phyloP scores from a whole-genome alignment of 768 basidiomycete genomes.

The Mycena pura region DNA sequence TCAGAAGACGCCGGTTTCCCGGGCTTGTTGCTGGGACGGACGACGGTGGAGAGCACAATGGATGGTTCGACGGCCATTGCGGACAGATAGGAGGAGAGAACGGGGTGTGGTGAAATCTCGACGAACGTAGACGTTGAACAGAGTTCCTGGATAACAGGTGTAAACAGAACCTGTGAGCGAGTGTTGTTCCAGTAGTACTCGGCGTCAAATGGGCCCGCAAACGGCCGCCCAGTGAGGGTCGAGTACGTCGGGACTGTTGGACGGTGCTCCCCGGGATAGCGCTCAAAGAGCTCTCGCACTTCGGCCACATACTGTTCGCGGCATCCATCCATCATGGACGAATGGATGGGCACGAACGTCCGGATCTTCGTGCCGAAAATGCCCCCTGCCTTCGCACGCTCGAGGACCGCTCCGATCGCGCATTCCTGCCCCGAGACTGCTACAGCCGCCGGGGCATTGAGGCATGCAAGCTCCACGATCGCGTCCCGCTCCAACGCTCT shows the following conservation, averaged over 20 bases:
- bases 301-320: conserved; percentile 33
- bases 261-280: conserved; percentile 33
- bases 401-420: conserved; percentile 39
- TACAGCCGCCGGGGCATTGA: conserved; percentile 46
- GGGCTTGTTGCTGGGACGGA: too few species aligned
- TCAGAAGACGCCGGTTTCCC: conserved; percentile 30
- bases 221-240: conserved; percentile 38
- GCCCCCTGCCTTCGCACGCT: conserved; percentile 33
- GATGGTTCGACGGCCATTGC: conserved; percentile 8
- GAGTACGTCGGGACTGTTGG: conserved; percentile 46
- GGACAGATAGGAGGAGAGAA: conserved; percentile 35
- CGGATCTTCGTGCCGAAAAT: conserved; percentile 44
- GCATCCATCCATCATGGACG: conserved; percentile 46
- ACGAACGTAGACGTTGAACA: conserved; percentile 29
- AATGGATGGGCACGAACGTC: conserved; percentile 49
- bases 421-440: conserved; percentile 43
- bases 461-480: conserved; percentile 48
- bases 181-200: conserved; percentile 44
- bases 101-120: conserved; percentile 43
- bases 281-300: conserved; percentile 41
- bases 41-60: conserved; percentile 10
- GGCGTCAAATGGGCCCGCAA: conserved; percentile 24
- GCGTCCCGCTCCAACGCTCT: not conserved
- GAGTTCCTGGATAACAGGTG: conserved; percentile 30
- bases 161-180: conserved; percentile 39